Conservation (phyloP, 805 yeast genomes). For the Candida ascalaphidarum region DNA sequence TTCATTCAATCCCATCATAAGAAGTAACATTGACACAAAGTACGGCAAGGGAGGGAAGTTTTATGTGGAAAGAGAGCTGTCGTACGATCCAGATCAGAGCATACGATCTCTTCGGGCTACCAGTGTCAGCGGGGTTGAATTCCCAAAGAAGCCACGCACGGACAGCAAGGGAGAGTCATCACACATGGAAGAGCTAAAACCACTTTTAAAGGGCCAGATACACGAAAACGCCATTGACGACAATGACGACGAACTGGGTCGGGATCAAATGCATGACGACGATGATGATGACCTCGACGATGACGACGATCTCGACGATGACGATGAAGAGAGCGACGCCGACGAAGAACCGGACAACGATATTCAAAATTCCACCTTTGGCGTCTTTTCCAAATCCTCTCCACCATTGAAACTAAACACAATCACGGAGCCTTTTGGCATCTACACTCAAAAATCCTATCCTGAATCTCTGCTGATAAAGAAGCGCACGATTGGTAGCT, state of each 20-base stretch:
- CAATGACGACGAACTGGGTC: conserved; percentile 25
- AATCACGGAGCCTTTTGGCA: conserved; percentile 9
- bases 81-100: conserved; percentile 5
- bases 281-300: not conserved
- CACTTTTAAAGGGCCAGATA: conserved; percentile 1
- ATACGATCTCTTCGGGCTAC: conserved; percentile 6
- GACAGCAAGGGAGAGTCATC: conserved; percentile 3
- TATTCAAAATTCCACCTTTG: too few species aligned
- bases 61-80: conserved; percentile 43
- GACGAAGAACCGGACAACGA: not conserved
- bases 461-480: too few species aligned
- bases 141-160: conserved; percentile 2
- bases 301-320: conserved; percentile 7
- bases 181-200: conserved; percentile 7
- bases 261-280: not conserved
- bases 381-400: too few species aligned
- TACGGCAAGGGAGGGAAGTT: conserved; percentile 88
- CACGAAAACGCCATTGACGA: conserved; percentile 10
- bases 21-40: conserved; percentile 71
- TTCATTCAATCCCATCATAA: conserved; percentile 71
- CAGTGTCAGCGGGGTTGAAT: conserved; percentile 4
- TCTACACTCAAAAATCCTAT: too few species aligned
- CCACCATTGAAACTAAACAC: conserved; percentile 21
- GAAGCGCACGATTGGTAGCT: too few species aligned
- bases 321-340: conserved; percentile 3